These are phyloP conservation scores for Verbena officinalis DNA, from an alignment of 257 asterid species.

Conservation along the genomic window DNA sequence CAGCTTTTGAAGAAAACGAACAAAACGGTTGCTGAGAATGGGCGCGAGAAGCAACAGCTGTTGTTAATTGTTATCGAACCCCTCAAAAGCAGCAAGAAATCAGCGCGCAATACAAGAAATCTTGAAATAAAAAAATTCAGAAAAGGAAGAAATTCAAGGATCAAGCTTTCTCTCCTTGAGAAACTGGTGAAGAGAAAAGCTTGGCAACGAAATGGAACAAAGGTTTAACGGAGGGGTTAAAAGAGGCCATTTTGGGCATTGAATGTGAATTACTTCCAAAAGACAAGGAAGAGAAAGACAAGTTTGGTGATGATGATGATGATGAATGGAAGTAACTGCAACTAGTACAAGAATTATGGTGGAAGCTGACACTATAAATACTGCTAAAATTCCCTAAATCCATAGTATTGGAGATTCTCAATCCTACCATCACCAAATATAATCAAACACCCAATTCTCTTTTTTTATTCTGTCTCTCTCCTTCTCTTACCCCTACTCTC, in stretches of 20 bases:
- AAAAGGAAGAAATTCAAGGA: constrained; percentile 28
- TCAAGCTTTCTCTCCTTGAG: constrained; percentile 38
- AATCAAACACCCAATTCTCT: constrained; percentile 30
- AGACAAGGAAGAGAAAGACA: constrained; percentile 50
- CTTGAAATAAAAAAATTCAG: background rate
- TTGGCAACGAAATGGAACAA: constrained; percentile 35
- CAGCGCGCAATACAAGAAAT: too few relatives aligned
- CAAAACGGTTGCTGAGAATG: constrained; percentile 40
- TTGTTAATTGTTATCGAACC: constrained; percentile 23
- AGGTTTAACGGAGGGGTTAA: constrained; percentile 35
- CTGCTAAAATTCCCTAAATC: constrained; percentile 27
- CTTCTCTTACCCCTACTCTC: too few relatives aligned
- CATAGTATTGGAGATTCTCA: constrained; percentile 32
- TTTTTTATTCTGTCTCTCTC: constrained; percentile 4
- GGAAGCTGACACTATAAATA: constrained; percentile 52
- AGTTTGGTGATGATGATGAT: constrained; percentile 47
- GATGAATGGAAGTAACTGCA: constrained; percentile 41
- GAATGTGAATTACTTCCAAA: constrained; percentile 43
- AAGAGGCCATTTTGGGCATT: constrained; percentile 47
- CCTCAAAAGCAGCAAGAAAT: constrained; percentile 40
- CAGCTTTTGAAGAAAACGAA: constrained; percentile 40
- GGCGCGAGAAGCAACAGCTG: constrained; percentile 35
- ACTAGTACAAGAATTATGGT: constrained; percentile 36
- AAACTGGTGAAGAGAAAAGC: constrained; percentile 29
- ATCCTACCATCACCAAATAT: constrained; percentile 26